These are phyloP conservation scores for Tetrahymena thermophila DNA, from an alignment of 73 alveolate genomes.

Conservation along the genomic window DNA sequence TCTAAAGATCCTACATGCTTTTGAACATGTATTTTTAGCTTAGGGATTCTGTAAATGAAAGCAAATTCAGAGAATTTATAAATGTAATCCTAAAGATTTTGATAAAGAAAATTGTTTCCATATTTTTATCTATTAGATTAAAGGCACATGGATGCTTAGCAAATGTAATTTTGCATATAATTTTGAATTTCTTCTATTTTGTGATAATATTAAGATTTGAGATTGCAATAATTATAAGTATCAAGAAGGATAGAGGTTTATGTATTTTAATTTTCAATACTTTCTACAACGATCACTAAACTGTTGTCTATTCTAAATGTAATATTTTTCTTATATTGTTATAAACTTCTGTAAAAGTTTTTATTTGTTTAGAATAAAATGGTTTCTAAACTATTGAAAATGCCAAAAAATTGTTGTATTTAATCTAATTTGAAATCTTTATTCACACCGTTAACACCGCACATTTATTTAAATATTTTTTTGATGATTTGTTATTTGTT, in stretches of 20 bases:
- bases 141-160: not conserved
- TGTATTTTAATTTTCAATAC: not conserved
- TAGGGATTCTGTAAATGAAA: not conserved
- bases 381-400: not conserved
- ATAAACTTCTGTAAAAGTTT: not conserved
- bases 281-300: not conserved
- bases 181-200: not conserved
- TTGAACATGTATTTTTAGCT: not conserved
- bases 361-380: not conserved
- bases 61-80: not conserved
- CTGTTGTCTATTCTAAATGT: not conserved
- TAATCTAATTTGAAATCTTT: not conserved
- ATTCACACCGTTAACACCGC: not conserved
- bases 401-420: not conserved
- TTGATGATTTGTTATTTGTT: too few species aligned
- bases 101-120: not conserved
- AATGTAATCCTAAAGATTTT: not conserved
- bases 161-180: too few species aligned
- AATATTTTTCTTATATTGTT: not conserved
- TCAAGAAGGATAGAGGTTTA: not conserved
- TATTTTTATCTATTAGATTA: not conserved
- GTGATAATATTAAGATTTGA: not conserved
- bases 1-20: not conserved
- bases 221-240: not conserved
- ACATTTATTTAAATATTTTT: not conserved